Base-by-base conservation (phyloP, 345 rosid species). In the Viola odorata region DNA sequence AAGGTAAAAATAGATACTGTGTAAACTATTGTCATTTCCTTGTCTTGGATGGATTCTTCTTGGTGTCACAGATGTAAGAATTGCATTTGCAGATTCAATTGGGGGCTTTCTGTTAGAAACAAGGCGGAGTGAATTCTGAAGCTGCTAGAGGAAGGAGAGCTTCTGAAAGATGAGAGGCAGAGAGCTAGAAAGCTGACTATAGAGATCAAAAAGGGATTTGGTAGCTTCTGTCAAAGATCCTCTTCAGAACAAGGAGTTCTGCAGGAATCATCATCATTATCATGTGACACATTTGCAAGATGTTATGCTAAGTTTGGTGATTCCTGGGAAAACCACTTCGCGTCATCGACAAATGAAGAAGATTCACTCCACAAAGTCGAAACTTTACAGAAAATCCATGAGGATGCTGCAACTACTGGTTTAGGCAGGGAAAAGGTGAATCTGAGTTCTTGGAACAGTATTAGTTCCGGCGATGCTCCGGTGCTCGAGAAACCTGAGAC, bases 121-220 rank as follows among this genome's bases (percentile, higher is more conserved):
- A 89, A 89, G 78, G 74, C 96, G 3, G 90, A 84, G 57, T 84
- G 85, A 69, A 71, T 85, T 13, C 5, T 84, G 65, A 80, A 79
- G 77, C 63, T 89, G 69, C 87, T 92, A 5, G 87, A 82, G 75
- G 77, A 84, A 63, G 91, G 84, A 39, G 62, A 77, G 42, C 73
- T 89, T 13, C 82, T 84, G 41, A 89, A 75, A 68, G 91, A 84
- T 60, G 98, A 92, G 60, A 87, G 91, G 60, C 77, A 78, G 50
- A 75, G 88, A 61, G 84, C 98, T 52, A 83, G 96, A 62, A 91
- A 83, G 77, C 73, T 92, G 10, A 82, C 87, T 3, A 76, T 91
- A 75, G 98, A 78, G 59, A 92, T 92, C 73, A 79, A n/a, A n/a
- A n/a, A 77, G 70, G 98, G 96, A 41, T 89, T 92, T 53, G 98